phyloP scores from a whole-genome alignment of 768 basidiomycete genomes.

The Panus rudis region DNA sequence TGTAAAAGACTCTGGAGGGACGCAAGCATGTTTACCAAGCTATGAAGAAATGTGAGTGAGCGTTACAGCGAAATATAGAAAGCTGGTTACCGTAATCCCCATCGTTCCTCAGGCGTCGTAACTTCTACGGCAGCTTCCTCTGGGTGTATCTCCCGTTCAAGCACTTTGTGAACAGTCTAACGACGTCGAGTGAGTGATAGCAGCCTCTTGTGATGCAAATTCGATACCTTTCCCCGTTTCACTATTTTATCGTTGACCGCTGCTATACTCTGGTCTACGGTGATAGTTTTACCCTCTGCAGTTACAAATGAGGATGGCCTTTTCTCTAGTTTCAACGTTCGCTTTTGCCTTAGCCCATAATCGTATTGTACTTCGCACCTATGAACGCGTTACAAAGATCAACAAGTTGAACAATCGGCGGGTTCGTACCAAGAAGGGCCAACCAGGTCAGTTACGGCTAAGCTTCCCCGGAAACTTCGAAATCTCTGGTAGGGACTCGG shows the following conservation, averaged over 20 bases:
- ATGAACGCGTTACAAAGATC: neutral
- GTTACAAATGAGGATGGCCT: slow-evolving; percentile 55
- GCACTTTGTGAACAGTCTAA: slow-evolving; percentile 66
- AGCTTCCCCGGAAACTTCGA: slow-evolving; percentile 32
- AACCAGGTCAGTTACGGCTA: slow-evolving; percentile 61
- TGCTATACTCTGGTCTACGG: slow-evolving; percentile 44
- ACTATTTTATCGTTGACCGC: slow-evolving; percentile 46
- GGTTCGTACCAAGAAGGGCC: slow-evolving; percentile 52
- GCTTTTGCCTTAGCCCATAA: slow-evolving; percentile 59
- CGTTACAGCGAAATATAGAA: neutral
- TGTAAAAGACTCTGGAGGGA: slow-evolving; percentile 47
- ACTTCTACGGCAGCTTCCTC: slow-evolving; percentile 47
- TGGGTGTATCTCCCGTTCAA: slow-evolving; percentile 67
- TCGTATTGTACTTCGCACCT: slow-evolving; percentile 83
- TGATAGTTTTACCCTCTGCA: slow-evolving; percentile 52
- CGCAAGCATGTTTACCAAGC: slow-evolving; percentile 67
- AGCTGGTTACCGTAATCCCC: slow-evolving; percentile 60
- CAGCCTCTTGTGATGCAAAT: neutral
- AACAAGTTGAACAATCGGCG: neutral
- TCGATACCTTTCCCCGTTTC: slow-evolving; percentile 49
- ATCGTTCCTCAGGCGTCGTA: slow-evolving; percentile 59
- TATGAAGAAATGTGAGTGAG: slow-evolving; percentile 21
- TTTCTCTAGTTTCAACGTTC: slow-evolving; percentile 38
- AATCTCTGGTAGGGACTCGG: slow-evolving; percentile 36
- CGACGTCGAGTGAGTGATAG: neutral